Conservation (phyloP, 345 rosid genomes). For the Arabis hirsuta region DNA sequence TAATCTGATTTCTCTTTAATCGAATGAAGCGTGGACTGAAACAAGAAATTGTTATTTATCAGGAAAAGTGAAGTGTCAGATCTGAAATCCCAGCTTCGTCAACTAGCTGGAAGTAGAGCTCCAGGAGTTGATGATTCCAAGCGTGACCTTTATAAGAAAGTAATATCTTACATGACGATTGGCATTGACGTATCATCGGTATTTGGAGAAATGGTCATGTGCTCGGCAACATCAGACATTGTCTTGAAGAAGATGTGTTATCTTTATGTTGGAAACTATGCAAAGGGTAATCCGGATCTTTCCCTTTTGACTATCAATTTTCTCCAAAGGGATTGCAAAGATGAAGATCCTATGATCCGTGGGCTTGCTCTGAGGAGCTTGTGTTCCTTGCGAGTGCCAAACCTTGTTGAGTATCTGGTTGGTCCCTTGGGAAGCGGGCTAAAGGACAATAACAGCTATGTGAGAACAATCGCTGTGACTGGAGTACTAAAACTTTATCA, state of each 20-base stretch:
- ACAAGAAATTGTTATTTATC: slow-evolving; percentile 29
- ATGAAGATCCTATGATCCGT: slow-evolving; percentile 94
- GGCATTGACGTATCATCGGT: slow-evolving; percentile 93
- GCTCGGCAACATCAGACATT: slow-evolving; percentile 96
- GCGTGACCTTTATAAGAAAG: slow-evolving; percentile 94
- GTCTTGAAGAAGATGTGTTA: slow-evolving; percentile 99
- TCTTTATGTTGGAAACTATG: slow-evolving; percentile 95
- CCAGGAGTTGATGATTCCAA: slow-evolving; percentile 96
- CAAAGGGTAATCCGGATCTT: slow-evolving; percentile 93
- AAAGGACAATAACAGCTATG: slow-evolving; percentile 84
- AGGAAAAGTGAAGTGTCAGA: slow-evolving; percentile 97
- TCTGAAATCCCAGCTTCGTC: slow-evolving; percentile 91
- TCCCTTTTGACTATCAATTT: slow-evolving; percentile 91
- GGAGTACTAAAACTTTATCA: slow-evolving; percentile 94
- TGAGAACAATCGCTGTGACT: slow-evolving; percentile 82
- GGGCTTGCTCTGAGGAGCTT: slow-evolving; percentile 94
- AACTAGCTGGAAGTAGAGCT: slow-evolving; percentile 94
- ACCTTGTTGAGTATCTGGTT: slow-evolving; percentile 95
- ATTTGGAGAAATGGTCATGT: slow-evolving; percentile 99
- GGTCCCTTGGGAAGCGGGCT: slow-evolving; percentile 88
- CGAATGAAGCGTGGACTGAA: slow-evolving; percentile 11
- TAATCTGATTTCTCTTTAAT: slow-evolving; percentile 26
- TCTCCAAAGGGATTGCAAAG: slow-evolving; percentile 96
- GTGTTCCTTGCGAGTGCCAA: slow-evolving; percentile 83
- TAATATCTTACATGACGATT: slow-evolving; percentile 89